Evolutionary conservation across 768 basidiomycete genomes (phyloP).

Genomic region (Cystobasidium onofrii): DNA sequence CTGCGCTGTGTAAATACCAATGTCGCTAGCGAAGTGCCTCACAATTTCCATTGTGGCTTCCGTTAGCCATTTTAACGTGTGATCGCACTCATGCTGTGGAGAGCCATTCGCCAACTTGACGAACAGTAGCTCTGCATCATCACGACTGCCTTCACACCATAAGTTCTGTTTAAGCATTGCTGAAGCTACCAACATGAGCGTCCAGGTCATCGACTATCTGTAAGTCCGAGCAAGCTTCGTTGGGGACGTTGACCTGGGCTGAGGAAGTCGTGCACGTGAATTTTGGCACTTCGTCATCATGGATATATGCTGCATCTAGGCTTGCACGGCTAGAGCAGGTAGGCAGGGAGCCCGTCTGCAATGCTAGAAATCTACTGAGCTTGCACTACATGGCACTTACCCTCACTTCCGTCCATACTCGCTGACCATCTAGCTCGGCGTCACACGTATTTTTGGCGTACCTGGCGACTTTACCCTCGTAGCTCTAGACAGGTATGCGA

Average conservation of each 20-base stretch:
- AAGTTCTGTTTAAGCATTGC: too few species aligned
- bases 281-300: neutral
- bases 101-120: too few species aligned
- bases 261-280: neutral
- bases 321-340: constrained; percentile 14
- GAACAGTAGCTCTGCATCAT: too few species aligned
- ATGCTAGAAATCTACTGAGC: neutral
- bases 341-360: neutral
- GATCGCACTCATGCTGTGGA: too few species aligned
- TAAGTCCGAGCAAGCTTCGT: neutral
- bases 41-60: too few species aligned
- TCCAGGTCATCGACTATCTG: neutral
- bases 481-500: constrained; percentile 33
- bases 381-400: too few species aligned
- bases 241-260: neutral
- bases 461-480: constrained; percentile 40
- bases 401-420: neutral
- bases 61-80: too few species aligned
- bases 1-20: too few species aligned
- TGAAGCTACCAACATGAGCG: neutral
- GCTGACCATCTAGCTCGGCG: neutral
- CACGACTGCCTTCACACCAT: too few species aligned
- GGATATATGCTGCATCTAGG: neutral
- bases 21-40: too few species aligned
- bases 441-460: constrained; percentile 20